phyloP scores from a whole-genome alignment of 768 basidiomycete species.

The Gymnopilus junonius region DNA sequence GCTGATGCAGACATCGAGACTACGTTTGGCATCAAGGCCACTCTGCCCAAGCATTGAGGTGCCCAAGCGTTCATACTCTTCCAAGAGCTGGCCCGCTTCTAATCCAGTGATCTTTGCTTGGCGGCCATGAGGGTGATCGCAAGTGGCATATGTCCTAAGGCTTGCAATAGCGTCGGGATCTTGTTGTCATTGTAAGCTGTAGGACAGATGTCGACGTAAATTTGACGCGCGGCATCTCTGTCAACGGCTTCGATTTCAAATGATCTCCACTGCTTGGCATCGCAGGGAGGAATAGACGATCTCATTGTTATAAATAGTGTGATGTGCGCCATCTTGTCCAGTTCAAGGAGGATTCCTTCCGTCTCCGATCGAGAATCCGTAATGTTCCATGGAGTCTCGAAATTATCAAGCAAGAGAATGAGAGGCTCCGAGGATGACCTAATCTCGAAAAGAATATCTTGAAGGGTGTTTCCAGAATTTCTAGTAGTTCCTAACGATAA shows the following conservation, averaged over 20 bases:
- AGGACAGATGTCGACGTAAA: conserved; percentile 16
- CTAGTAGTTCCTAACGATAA: conserved; percentile 18
- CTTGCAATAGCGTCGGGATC: conserved; percentile 21
- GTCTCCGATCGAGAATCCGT: background rate
- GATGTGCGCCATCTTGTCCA: conserved; percentile 27
- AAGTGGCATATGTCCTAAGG: conserved; percentile 33
- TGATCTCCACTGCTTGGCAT: conserved; percentile 25
- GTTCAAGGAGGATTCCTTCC: conserved; percentile 18
- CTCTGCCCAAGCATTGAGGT: background rate
- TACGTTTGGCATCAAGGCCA: conserved; percentile 9
- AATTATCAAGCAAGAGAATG: conserved; percentile 42
- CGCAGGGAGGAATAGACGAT: conserved; percentile 25
- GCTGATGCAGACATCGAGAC: conserved; percentile 22
- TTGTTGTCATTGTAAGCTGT: conserved; percentile 14
- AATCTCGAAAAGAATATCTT: conserved; percentile 25
- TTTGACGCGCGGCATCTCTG: conserved; percentile 18
- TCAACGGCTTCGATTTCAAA: conserved; percentile 18
- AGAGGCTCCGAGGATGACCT: conserved; percentile 21
- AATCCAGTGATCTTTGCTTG: conserved; percentile 2
- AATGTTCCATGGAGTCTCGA: conserved; percentile 43
- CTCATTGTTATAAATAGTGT: conserved; percentile 38
- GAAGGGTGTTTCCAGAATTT: conserved; percentile 18
- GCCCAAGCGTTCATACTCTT: conserved; percentile 5
- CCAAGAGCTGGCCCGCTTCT: conserved; percentile 7
- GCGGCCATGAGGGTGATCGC: conserved; percentile 40